A percentile compares a stretch with the other conserved stretches of the same genome.
Evolutionary conservation across 2,329 filamentous ascomycete genomes (phyloP).

Genomic region (Colletotrichum spaethianum): DNA sequence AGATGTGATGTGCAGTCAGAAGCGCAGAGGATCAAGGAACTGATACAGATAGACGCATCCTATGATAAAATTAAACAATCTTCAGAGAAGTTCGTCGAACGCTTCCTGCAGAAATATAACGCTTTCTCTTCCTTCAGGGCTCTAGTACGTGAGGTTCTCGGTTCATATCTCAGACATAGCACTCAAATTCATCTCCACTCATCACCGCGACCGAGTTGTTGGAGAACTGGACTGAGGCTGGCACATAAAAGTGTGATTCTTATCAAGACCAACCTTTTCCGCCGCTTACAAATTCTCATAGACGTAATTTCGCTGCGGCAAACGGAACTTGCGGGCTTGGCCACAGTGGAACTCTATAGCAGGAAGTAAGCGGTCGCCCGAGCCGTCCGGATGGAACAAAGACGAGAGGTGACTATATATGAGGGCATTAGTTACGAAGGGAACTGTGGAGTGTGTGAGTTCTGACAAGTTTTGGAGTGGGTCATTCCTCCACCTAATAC

Average conservation of each 20-base stretch:
- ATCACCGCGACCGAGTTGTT: too few relatives aligned
- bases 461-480: background rate
- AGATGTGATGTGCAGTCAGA: too few relatives aligned
- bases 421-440: background rate
- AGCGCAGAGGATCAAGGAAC: too few relatives aligned
- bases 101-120: too few relatives aligned
- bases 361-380: slow-evolving; percentile 48
- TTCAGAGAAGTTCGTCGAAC: too few relatives aligned
- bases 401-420: slow-evolving; percentile 45
- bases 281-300: background rate
- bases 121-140: too few relatives aligned
- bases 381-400: slow-evolving; percentile 49
- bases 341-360: slow-evolving; percentile 47
- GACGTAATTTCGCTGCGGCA: background rate
- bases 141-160: too few relatives aligned
- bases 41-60: too few relatives aligned
- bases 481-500: background rate
- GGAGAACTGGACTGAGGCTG: too few relatives aligned
- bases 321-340: background rate
- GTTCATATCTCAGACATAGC: too few relatives aligned
- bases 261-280: background rate
- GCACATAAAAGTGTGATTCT: background rate
- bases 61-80: too few relatives aligned
- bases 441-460: background rate
- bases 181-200: too few relatives aligned